These are phyloP conservation scores for Ambrosia artemisiifolia DNA, from an alignment of 129 eudicot genomes.

Conservation along the genomic window DNA sequence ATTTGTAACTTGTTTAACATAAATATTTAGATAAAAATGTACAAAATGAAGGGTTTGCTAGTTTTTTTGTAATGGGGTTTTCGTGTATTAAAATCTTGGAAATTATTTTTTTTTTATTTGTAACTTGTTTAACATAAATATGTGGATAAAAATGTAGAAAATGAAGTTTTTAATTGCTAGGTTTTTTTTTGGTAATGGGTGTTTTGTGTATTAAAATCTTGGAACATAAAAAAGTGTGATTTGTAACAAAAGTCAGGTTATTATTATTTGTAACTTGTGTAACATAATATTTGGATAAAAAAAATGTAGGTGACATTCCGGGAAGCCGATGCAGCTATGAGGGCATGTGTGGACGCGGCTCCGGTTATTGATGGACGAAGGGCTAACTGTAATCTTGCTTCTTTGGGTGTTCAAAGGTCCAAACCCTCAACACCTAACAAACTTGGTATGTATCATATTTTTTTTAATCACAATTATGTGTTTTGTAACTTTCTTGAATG, in stretches of 20 bases:
- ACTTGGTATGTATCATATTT: conserved; percentile 46
- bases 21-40: no score
- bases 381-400: conserved; percentile 95
- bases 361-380: conserved; percentile 96
- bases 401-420: conserved; percentile 95
- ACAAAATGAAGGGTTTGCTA: no score
- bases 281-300: neutral
- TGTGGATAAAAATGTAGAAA: no score
- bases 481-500: neutral
- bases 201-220: neutral
- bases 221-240: neutral
- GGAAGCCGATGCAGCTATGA: conserved; percentile 92
- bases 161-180: no score
- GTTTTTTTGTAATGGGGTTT: no score
- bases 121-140: neutral
- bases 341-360: conserved; percentile 84
- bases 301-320: conserved; percentile 79
- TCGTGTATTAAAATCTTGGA: conserved; percentile 9
- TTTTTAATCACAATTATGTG: neutral
- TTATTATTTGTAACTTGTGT: neutral
- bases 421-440: conserved; percentile 88
- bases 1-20: neutral
- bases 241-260: neutral
- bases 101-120: neutral
- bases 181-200: no score